Evolutionary conservation across 495 filamentous ascomycete species (phyloP).

Genomic region (Penicillium desertorum): DNA sequence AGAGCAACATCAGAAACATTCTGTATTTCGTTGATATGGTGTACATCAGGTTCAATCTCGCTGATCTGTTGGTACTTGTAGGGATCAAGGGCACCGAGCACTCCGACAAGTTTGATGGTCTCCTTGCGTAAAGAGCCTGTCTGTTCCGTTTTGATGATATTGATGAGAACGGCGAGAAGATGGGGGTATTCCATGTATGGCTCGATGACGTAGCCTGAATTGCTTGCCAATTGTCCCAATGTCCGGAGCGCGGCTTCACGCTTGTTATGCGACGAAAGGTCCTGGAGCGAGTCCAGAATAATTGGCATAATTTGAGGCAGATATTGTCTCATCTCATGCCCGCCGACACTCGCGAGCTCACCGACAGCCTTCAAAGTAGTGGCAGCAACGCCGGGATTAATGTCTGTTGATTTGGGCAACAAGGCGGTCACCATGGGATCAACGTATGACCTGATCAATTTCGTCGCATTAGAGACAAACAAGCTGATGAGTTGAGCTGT

Average conservation of each 20-base stretch:
- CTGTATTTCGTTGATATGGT: conserved; percentile 56
- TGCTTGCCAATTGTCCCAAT: conserved; percentile 87
- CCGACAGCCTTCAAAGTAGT: conserved; percentile 92
- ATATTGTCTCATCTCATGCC: conserved; percentile 83
- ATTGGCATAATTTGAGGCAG: conserved; percentile 90
- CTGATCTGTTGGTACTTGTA: conserved; percentile 82
- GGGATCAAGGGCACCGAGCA: conserved; percentile 92
- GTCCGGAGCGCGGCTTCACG: conserved; percentile 88
- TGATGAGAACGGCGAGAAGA: conserved; percentile 85
- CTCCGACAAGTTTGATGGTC: conserved; percentile 93
- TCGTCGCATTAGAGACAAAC: conserved; percentile 85
- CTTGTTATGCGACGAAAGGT: conserved; percentile 83
- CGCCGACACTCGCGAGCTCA: conserved; percentile 88
- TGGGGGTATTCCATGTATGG: conserved; percentile 94
- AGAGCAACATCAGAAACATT: conserved; percentile 88
- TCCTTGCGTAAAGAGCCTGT: conserved; percentile 83
- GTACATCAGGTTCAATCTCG: conserved; percentile 49
- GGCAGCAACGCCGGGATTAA: conserved; percentile 81
- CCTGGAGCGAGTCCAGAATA: conserved; percentile 88
- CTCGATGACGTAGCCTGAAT: conserved; percentile 95
- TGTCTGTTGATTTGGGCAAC: conserved; percentile 81
- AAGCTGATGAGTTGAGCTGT: conserved; percentile 90
- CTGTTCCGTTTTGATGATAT: conserved; percentile 87
- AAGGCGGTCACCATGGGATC: conserved; percentile 90
- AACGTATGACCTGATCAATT: conserved; percentile 90